Base-by-base conservation (phyloP, 192 early-diverging fungal species). In the Umbelopsis ramanniana region DNA sequence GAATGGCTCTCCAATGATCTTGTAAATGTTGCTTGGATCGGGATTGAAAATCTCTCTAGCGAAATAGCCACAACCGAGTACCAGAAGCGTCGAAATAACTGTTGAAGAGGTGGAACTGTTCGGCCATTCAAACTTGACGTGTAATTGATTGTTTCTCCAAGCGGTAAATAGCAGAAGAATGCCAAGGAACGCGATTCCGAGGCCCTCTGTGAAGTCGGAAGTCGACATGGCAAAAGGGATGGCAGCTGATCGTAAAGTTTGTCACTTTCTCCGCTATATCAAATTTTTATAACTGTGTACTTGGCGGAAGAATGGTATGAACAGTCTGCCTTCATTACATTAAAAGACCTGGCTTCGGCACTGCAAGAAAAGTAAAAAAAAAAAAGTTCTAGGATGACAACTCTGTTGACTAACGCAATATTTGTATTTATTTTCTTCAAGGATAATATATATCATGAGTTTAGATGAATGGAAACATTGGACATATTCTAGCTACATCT, bases 1-100 rank as follows among this genome's bases (percentile, higher is more conserved):
- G 26, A 63, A 63, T 35, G 57, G 29, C 15, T 63, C 57, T 14
- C 57, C 57, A 63, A 63, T 63, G 26, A 63, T 63, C 17, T 63
- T 63, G 33, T 63, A 63, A 19, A 63, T 33, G 6, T 63, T 63
- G 26, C 24, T 37, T 11, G 57, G 14, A 63, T 63, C 57, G 2
- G 57, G 6, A 9, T 6, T 35, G 57, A 63, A 63, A 5, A 63
- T 37, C 33, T 63, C 29, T 17, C 17, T 37, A 35, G 57, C 57
- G 35, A 63, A 63, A 29, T 63, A 63, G 15, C 29, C 57, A 14
- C 57, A 37, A 4, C 24, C 57, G 11, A 63, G 7, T 6, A 29
- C 57, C 3, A 63, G 57, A 3, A 63, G 23, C 9, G 33, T 19
- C 9, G 57, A 38, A 35, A 63, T 63, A 4, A 63, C 26, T 11